Conservation (phyloP, 208 protist species). For the Leishmania gerbilli region DNA sequence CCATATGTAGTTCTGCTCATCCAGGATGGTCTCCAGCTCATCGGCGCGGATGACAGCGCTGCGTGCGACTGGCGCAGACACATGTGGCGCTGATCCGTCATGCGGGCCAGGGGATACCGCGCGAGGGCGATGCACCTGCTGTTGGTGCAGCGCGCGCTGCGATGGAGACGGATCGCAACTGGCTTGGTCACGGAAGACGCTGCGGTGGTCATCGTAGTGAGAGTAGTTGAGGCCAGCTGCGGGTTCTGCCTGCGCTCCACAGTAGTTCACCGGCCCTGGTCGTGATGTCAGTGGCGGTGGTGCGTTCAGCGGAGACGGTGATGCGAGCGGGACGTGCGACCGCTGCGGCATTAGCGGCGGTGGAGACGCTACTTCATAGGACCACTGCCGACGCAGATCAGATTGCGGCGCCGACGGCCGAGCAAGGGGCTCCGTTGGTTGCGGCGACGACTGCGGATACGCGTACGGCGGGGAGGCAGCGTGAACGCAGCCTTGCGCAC, state of each 20-base stretch:
- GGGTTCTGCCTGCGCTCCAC: background rate
- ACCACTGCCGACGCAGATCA: background rate
- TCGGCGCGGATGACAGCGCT: slow-evolving; percentile 24
- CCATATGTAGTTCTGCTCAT: slow-evolving; percentile 61
- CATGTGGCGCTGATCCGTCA: background rate
- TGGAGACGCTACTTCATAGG: slow-evolving; percentile 21
- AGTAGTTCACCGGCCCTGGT: background rate
- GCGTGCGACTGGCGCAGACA: background rate
- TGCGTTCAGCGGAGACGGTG: background rate
- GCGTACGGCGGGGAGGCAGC: background rate
- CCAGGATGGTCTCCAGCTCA: slow-evolving; percentile 40
- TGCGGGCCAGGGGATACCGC: background rate
- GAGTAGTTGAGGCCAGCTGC: slow-evolving; percentile 12
- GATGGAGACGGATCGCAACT: background rate
- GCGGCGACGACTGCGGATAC: background rate
- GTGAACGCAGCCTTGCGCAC: background rate
- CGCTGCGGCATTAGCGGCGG: background rate
- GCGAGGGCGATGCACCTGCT: slow-evolving; percentile 2
- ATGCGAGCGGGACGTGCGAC: background rate
- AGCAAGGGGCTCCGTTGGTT: background rate
- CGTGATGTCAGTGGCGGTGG: background rate
- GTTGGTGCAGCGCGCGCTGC: background rate
- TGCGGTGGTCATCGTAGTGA: background rate
- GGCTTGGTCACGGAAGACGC: background rate
- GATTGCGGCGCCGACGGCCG: background rate